Conservation (phyloP, 176 grass and related monocot species). For the Cocos nucifera region DNA sequence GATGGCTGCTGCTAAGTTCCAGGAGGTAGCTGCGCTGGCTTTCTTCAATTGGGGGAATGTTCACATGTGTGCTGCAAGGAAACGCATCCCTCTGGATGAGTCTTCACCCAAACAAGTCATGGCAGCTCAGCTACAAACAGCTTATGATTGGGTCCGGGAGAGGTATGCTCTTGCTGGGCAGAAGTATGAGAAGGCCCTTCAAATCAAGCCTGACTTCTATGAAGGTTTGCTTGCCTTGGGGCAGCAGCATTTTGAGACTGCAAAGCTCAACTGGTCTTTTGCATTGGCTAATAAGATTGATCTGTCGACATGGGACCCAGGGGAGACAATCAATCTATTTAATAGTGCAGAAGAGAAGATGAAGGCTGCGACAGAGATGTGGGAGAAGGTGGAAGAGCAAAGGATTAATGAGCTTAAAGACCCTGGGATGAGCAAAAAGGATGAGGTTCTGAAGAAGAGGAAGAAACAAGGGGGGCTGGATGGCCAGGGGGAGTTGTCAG, state of each 20-base stretch:
- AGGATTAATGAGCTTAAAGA: conserved; percentile 69
- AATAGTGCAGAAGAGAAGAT: conserved; percentile 86
- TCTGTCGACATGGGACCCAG: conserved; percentile 64
- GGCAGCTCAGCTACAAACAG: conserved; percentile 53
- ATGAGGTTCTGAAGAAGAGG: conserved; percentile 60
- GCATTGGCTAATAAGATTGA: conserved; percentile 80
- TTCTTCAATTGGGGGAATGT: conserved; percentile 99
- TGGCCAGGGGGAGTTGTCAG: conserved; percentile 54
- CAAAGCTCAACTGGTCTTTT: conserved; percentile 97
- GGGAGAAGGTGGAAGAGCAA: conserved; percentile 93
- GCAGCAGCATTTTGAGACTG: conserved; percentile 92
- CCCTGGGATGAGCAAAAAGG: conserved; percentile 40
- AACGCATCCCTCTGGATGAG: conserved; percentile 88
- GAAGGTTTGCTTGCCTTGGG: conserved; percentile 97
- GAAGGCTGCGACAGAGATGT: conserved; percentile 87
- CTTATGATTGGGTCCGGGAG: conserved; percentile 83
- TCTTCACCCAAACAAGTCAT: conserved; percentile 63
- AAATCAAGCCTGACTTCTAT: conserved; percentile 94
- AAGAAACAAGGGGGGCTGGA: conserved; percentile 45
- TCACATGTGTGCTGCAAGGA: conserved; percentile 93
- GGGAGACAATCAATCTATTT: conserved; percentile 75
- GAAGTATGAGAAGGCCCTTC: conserved; percentile 76
- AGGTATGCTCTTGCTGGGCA: conserved; percentile 65
- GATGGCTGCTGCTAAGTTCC: conserved; percentile 83
- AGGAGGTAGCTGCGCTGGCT: conserved; percentile 81